These are phyloP conservation scores for Scedosporium apiospermum DNA, from an alignment of 2,329 filamentous ascomycete genomes.

Conservation along the genomic window DNA sequence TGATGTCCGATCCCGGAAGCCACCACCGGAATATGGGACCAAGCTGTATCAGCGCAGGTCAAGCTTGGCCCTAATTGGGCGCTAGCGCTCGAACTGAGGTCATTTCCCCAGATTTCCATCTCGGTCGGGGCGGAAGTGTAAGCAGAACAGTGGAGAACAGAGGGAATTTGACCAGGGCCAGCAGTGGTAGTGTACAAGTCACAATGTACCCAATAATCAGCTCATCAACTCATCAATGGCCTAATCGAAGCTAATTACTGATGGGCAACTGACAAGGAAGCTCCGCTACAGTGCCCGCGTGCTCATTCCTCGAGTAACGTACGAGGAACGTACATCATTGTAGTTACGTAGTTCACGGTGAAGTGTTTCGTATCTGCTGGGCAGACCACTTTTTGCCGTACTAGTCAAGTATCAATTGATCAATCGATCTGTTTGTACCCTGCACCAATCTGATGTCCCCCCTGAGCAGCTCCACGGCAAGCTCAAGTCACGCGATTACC, in stretches of 20 bases:
- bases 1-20: slow-evolving; percentile 12
- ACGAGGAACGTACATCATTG: too few species aligned
- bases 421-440: background rate
- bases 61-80: slow-evolving; percentile 11
- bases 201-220: background rate
- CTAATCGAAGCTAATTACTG: background rate
- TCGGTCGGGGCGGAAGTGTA: background rate
- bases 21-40: slow-evolving; percentile 13
- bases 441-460: background rate
- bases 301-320: background rate
- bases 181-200: background rate
- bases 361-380: too few species aligned
- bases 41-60: slow-evolving; percentile 15
- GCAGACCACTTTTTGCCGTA: too few species aligned
- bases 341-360: too few species aligned
- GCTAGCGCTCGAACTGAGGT: background rate
- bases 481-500: background rate
- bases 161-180: background rate
- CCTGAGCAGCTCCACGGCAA: background rate
- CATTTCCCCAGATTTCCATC: slow-evolving; percentile 4
- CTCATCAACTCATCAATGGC: background rate
- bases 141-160: slow-evolving; percentile 1
- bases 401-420: too few species aligned
- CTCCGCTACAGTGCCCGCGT: background rate
- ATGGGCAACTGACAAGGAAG: background rate